Evolutionary conservation across 2,329 filamentous ascomycete genomes (phyloP).

Genomic region (Colletotrichum sp.): DNA sequence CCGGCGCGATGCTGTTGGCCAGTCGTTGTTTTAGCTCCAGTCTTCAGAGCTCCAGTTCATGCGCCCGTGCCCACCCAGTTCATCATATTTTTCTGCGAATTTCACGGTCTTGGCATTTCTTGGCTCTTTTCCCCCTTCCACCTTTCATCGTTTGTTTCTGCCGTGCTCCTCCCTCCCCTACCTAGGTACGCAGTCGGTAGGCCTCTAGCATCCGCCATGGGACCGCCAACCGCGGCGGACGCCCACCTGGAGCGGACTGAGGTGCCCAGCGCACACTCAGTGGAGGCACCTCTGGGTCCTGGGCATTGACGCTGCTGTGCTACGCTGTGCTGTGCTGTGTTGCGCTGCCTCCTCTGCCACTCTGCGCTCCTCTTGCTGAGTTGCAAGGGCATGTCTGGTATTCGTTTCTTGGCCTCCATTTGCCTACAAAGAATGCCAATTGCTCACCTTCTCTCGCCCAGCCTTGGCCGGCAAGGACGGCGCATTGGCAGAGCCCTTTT

Average conservation of each 20-base stretch:
- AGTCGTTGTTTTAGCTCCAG: neutral
- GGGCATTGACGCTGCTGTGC: neutral
- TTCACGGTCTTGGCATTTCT: constrained; percentile 18
- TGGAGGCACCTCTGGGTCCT: neutral
- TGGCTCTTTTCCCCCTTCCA: constrained; percentile 11
- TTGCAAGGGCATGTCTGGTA: neutral
- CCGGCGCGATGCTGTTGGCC: neutral
- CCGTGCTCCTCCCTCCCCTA: neutral
- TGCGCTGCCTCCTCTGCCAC: neutral
- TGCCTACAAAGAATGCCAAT: constrained; percentile 9
- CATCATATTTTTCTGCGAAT: constrained; percentile 11
- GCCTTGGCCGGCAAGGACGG: constrained; percentile 21
- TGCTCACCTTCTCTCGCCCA: constrained; percentile 11
- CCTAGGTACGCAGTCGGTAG: neutral
- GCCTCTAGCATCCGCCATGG: neutral
- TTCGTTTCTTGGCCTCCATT: constrained; percentile 16
- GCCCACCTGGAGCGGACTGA: neutral
- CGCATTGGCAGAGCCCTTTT: constrained; percentile 8
- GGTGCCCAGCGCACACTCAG: neutral
- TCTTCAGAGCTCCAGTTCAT: neutral
- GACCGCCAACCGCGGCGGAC: neutral
- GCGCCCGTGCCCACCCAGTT: constrained; percentile 4
- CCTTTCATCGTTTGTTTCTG: constrained; percentile 11
- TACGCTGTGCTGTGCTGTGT: no score
- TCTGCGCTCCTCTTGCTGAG: neutral